Base-by-base conservation (phyloP, 768 basidiomycete species). In the Kockovaella imperatae region DNA sequence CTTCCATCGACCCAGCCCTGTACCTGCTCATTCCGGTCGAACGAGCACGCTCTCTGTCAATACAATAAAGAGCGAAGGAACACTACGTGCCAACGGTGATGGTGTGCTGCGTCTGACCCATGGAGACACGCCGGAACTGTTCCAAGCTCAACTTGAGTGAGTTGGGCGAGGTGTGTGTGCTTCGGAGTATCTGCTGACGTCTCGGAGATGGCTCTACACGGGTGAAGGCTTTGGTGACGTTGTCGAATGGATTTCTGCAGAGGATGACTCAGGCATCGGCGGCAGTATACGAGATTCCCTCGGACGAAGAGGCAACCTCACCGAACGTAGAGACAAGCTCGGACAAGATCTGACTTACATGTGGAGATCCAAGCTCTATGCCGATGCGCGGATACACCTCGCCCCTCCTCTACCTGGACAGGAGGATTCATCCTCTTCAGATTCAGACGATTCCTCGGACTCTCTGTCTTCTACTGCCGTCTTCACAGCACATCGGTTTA, bases 351-450 rank as follows among this genome's bases (percentile, higher is more conserved):
- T 95, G 24, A 86, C 91, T 20, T 95, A 84, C 75, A 93, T 90
- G 88, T 96, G 91, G 93, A 75, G 93, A 26, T 86, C 85, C 11
- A 81, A 89, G 41, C 80, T 97, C 15, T 97, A 90, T 68, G 87
- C 88, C 2, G 93, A 97, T 70, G 80, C 93, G 20, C 80, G 84
- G 44, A 82, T 97, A 46, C 78, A 83, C 0, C 78, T 91, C 7
- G 42, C 47, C 25, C 28, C 53, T 18, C 4, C 26, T 35, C 3
- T 25, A 52, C 41, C 47, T 8, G 21, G 21, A 15, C 32, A 34
- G 4, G 46, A 54, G 1, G 15, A 11, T 1, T 44, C 42, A 15
- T 21, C 40, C 4, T 35, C 43, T 0, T 52, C 54, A 36, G 54
- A 54, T 23, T 59, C 59, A 15, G 60, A 57, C 28, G 40, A 43